Conservation (phyloP, 345 rosid genomes). For the Linum tenue region DNA sequence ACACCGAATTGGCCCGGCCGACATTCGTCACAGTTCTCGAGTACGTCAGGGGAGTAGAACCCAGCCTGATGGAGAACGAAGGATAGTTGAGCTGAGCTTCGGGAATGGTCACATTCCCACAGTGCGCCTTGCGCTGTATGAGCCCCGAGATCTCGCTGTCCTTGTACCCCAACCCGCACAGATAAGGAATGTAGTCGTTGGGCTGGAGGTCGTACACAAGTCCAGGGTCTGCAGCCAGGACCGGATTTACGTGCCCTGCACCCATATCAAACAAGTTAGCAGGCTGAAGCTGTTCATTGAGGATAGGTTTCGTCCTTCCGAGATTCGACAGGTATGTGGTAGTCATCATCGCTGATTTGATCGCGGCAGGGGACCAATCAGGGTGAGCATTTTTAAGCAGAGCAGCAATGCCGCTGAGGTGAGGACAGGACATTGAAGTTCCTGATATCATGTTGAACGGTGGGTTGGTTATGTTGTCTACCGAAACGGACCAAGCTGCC, state of each 20-base stretch:
- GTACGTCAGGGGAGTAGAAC: constrained; percentile 13
- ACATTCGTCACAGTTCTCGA: constrained; percentile 22
- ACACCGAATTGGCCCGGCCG: constrained; percentile 4
- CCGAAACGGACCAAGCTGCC: constrained; percentile 17
- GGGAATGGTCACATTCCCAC: constrained; percentile 16
- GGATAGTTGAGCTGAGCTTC: constrained; percentile 34
- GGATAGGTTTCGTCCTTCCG: constrained; percentile 4
- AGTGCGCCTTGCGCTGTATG: constrained; percentile 11
- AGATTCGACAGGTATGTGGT: constrained; percentile 14
- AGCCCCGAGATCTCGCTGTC: constrained; percentile 18
- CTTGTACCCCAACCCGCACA: constrained; percentile 36
- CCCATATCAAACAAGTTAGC: constrained; percentile 17
- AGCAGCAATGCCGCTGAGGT: constrained; percentile 24
- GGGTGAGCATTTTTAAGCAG: constrained; percentile 21
- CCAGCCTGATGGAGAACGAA: constrained; percentile 19
- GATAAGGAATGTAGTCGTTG: constrained; percentile 20
- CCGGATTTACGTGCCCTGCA: constrained; percentile 20
- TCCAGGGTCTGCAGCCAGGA: constrained; percentile 18
- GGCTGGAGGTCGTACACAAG: constrained; percentile 19
- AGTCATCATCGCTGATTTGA: constrained; percentile 25
- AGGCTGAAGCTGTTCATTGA: constrained; percentile 3
- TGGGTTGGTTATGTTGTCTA: background rate
- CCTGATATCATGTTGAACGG: constrained; percentile 22
- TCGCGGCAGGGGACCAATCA: constrained; percentile 25
- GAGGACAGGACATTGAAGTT: constrained; percentile 30